These are phyloP conservation scores for Stemphylium lycopersici DNA, from an alignment of 2,329 filamentous ascomycete genomes.

Conservation along the genomic window DNA sequence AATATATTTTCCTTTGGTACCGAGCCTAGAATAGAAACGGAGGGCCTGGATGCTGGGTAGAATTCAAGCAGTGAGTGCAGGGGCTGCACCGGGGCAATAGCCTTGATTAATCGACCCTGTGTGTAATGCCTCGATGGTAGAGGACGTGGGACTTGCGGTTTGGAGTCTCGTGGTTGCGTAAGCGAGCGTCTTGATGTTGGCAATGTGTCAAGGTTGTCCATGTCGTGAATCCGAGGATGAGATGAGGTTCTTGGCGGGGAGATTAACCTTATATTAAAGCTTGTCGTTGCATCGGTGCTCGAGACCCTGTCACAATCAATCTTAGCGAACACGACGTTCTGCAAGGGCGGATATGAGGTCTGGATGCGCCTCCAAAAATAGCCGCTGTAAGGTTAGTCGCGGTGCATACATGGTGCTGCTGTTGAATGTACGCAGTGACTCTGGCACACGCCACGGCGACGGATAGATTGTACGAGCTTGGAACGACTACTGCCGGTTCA, in stretches of 20 bases:
- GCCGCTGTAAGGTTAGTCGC: conserved; percentile 21
- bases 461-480: conserved; percentile 30
- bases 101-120: conserved; percentile 38
- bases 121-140: conserved; percentile 24
- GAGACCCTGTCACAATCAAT: conserved; percentile 32
- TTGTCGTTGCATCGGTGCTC: conserved; percentile 39
- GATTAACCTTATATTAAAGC: conserved; percentile 52
- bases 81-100: conserved; percentile 23
- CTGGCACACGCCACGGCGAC: conserved; percentile 7
- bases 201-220: conserved; percentile 20
- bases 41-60: conserved; percentile 25
- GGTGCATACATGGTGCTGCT: conserved; percentile 8
- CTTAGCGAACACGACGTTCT: conserved; percentile 35
- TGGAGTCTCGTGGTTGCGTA: conserved; percentile 30
- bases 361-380: conserved; percentile 39
- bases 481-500: conserved; percentile 28
- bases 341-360: conserved; percentile 37
- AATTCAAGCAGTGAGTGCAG: conserved; percentile 12
- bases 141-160: conserved; percentile 35
- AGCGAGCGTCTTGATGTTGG: conserved; percentile 22
- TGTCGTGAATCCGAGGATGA: conserved; percentile 20
- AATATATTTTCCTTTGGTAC: conserved; percentile 38
- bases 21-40: conserved; percentile 41
- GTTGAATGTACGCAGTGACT: conserved; percentile 20
- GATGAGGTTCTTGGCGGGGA: conserved; percentile 39